Evolutionary conservation across 164 flowering plant species (phyloP).

Genomic region (Hamamelis virginiana): DNA sequence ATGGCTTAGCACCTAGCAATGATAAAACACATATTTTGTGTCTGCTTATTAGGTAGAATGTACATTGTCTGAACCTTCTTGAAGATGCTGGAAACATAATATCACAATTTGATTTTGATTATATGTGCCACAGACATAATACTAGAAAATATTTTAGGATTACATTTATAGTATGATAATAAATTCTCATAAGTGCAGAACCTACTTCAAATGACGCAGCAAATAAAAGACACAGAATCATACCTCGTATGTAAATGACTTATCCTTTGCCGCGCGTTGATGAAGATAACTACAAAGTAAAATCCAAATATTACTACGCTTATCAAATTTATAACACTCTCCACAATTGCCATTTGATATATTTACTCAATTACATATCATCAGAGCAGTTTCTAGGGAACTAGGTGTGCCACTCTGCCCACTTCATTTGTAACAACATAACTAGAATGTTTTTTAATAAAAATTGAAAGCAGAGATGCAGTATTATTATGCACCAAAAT

Average conservation of each 20-base stretch:
- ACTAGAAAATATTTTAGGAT: neutral
- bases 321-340: neutral
- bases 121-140: neutral
- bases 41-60: neutral
- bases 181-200: neutral
- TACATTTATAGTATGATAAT: neutral
- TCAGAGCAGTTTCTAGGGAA: neutral
- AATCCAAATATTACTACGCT: conserved; percentile 1
- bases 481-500: neutral
- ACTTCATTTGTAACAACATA: too few relatives aligned
- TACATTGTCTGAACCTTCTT: neutral
- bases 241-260: conserved; percentile 90
- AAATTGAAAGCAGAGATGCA: too few relatives aligned
- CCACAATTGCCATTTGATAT: neutral
- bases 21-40: neutral
- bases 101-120: neutral
- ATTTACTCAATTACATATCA: neutral
- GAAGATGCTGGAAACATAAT: neutral
- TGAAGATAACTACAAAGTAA: conserved; percentile 73
- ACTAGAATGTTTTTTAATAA: too few relatives aligned
- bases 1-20: neutral
- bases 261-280: conserved; percentile 71
- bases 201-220: neutral
- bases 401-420: too few relatives aligned
- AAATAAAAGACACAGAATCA: conserved; percentile 8